Evolutionary conservation across 805 yeast species (phyloP), one percentile per base, ranked within the genome.

Genomic region (Teunomyces aglyptinius): DNA sequence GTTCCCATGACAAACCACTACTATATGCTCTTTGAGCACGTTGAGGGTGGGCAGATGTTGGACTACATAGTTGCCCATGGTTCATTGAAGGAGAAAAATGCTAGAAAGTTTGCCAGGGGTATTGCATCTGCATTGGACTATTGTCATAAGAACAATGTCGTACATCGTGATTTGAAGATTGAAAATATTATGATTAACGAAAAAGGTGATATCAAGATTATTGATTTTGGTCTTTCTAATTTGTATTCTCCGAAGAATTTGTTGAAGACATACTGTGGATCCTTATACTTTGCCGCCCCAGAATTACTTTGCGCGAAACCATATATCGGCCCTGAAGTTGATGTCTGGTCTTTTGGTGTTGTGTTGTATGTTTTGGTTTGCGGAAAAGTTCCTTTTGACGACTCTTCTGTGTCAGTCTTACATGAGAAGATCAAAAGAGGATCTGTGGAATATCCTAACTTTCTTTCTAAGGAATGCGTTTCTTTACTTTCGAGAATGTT

Each of bases 321-420:
- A 1, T 94, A 94, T 59, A 75, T 80, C 31, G 99, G 99, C 0
- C 99, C 99, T 1, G 99, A 94, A 64, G 97, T 94, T 41, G 99
- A 94, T 65, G 85, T 94, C 15, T 94, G 99, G 99, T 89, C 97
- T 2, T 92, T 91, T 73, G 99, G 99, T 53, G 96, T 94, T 27
- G 98, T 94, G 0, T 70, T 94, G 43, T 94, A 89, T 61, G 99
- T 94, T 6, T 74, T 94, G 50, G 97, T 94, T 2, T 91, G 97
- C 64, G 99, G 99, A 46, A 91, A 89, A 64, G 98, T 94, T 11
- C 99, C 99, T 6, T 94, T 94, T 64, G 99, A 94, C 65, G 98
- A 94, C 62, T 95, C 89, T 58, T 83, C 88, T 54, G 96, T 95
- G 52, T 84, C 91, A 39, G 91, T 87, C 1, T 75, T 94, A 56